phyloP scores from a whole-genome alignment of 495 filamentous ascomycete species.

The Trichocladium antarcticum region DNA sequence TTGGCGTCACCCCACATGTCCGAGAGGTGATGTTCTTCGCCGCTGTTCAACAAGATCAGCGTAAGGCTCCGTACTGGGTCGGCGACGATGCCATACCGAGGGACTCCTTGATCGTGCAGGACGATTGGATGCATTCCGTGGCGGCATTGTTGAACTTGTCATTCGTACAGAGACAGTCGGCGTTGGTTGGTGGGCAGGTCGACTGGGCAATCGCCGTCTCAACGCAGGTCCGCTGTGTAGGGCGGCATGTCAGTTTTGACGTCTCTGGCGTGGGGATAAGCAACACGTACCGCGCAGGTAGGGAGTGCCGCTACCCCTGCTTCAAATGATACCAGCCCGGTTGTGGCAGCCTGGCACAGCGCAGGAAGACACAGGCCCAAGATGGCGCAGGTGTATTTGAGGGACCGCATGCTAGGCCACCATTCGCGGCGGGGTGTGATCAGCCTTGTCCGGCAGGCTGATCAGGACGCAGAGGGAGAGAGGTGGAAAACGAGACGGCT shows the following conservation, averaged over 20 bases:
- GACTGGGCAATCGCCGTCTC: constrained; percentile 3
- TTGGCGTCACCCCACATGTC: constrained; percentile 6
- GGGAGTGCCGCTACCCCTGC: constrained; percentile 3
- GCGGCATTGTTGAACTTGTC: not conserved
- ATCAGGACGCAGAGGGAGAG: too few species aligned
- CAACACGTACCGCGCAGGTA: constrained; percentile 8
- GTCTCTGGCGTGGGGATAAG: not conserved
- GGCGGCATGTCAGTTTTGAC: not conserved
- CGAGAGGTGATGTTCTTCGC: constrained; percentile 14
- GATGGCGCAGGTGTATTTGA: constrained; percentile 8
- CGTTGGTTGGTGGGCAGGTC: constrained; percentile 7
- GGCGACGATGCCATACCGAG: constrained; percentile 7
- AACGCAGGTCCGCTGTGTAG: constrained; percentile 9
- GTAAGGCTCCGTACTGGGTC: not conserved
- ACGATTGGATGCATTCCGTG: constrained; percentile 7
- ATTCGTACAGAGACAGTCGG: constrained; percentile 17
- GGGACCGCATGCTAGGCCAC: constrained; percentile 6
- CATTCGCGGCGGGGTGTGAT: constrained; percentile 1
- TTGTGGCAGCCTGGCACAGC: not conserved
- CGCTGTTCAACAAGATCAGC: constrained; percentile 10
- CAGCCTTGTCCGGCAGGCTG: not conserved
- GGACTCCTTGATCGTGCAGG: constrained; percentile 15
- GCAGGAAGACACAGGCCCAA: constrained; percentile 6
- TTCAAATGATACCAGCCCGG: not conserved
- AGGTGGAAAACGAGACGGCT: too few species aligned